Evolutionary conservation across 2,329 filamentous ascomycete species (phyloP), one percentile per base, ranked within the genome.

Genomic region (Pseudomassariella vexata): DNA sequence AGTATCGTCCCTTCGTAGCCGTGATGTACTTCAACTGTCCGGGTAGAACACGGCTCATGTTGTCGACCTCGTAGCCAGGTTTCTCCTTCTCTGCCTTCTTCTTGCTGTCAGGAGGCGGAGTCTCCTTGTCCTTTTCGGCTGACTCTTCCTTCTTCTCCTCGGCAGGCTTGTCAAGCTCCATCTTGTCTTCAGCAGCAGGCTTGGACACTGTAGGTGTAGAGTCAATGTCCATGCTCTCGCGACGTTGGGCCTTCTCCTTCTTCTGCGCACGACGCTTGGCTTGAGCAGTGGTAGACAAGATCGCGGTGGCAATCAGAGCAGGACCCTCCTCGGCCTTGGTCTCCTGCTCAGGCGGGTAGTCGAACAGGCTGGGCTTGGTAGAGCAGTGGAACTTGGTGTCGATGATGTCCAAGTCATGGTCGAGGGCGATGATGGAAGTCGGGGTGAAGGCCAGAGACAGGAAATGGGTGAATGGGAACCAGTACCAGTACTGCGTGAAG

Each of bases 401-500:
- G 14, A 94, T 88, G 34, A 95, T 87, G 50, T 95, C 87, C 10
- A 98, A 73, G 52, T 95, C 86, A 52, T 94, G 83, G 55, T 98
- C 89, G 17, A 98, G 78, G 38, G 85, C 90, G 48, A 96, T 95
- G 52, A 98, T 85, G 2, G 92, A 85, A 2, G 94, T 98, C 2
- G 92, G 92, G n/a, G 86, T 88, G 63, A 98, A 96, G 51, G 87
- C 89, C 40, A 98, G 72, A 1, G 90, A 94, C 36, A 98, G 61
- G 77, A 98, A 98, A 63, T 98, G 92, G 19, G 92, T 94, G 50
- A 96, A 83, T 38, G 92, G 92, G 76, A 98, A 98, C 92, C 92
- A 98, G 68, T 98, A 98, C 92, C 92, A 98, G 68, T 98, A 98
- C 59, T 98, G 92, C 7, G 89, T 94, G 64, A 98, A 98, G 33